Evolutionary conservation across 352 stramenopile species (phyloP), one percentile per base, ranked within the genome.

Genomic region (Phytopythium oedochilum): DNA sequence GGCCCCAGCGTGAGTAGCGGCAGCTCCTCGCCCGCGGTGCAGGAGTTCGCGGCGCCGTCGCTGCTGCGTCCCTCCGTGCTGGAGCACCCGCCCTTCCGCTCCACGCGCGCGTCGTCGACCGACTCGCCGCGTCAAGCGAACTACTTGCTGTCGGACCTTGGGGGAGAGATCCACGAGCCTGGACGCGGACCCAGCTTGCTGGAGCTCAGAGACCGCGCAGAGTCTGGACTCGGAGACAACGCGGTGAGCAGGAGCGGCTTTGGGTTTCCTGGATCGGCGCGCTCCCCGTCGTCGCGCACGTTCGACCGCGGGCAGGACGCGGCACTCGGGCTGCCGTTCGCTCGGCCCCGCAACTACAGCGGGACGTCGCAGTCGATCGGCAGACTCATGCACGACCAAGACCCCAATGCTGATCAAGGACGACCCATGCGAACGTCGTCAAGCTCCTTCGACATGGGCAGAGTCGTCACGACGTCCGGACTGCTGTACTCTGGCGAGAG

Each of bases 101-200:
- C 60, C 17, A 48, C 26, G 36, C 50, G 18, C 34, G 34, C 62
- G 32, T 5, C 44, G 17, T 56, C 55, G n/a, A 28, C 29, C 26
- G 29, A 28, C 17, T 60, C 70, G 17, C 48, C 63, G 4, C 54
- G 50, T 31, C 51, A 59, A 6, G 65, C 44, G 34, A 85, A 65
- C 48, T 85, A 68, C 40, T 57, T 75, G 11, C 54, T 86, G 34
- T 83, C 75, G 29, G 74, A 89, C 64, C 70, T 89, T 1, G 73
- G 76, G 11, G 81, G 76, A 3, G 70, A 85, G 43, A 74, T 84
- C 25, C 70, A 88, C 35, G 57, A 77, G 25, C 72, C 73, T 17
- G 56, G 42, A 29, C 31, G 18, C 17, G 55, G 40, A n/a, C 40
- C 32, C 17, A 63, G 66, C 40, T 61, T 73, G 48, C 43, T 57